A percentile compares a stretch with the other conserved stretches of the same genome.
These are phyloP conservation scores for Rhodamnia argentea DNA, from an alignment of 345 rosid genomes.

Conservation along the genomic window DNA sequence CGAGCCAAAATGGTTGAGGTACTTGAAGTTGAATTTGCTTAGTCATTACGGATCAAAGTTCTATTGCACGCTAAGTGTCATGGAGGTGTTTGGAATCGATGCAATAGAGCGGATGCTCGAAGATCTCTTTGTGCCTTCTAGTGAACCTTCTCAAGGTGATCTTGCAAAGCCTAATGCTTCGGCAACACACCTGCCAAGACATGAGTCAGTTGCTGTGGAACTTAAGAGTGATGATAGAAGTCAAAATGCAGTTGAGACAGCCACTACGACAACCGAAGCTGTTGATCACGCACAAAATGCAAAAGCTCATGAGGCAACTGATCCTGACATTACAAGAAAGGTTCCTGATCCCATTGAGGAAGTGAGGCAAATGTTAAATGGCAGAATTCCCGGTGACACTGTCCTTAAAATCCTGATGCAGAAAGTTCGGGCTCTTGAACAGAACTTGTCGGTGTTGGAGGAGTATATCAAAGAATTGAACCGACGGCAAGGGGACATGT, in stretches of 20 bases:
- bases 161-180: conserved; percentile 22
- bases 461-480: conserved; percentile 65
- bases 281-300: conserved; percentile 3
- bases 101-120: conserved; percentile 93
- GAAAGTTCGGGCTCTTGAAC: conserved; percentile 70
- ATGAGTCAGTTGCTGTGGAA: conserved; percentile 17
- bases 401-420: conserved; percentile 88
- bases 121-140: conserved; percentile 50
- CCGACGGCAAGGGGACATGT: conserved; percentile 34
- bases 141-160: conserved; percentile 1
- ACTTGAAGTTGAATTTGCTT: conserved; percentile 55
- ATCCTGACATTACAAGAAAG: conserved; percentile 11
- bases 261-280: conserved; percentile 10
- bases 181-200: conserved; percentile 9
- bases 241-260: conserved; percentile 10
- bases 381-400: conserved; percentile 52
- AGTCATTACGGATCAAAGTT: conserved; percentile 92
- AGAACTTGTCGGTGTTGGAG: conserved; percentile 59
- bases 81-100: conserved; percentile 85
- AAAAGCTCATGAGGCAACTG: conserved; percentile 11
- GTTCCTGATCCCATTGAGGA: conserved; percentile 49
- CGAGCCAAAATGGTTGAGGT: conserved; percentile 91
- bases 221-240: conserved; percentile 16
- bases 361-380: conserved; percentile 49
- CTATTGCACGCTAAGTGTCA: conserved; percentile 80